Evolutionary conservation across 805 yeast genomes (phyloP).

Genomic region (Metschnikowia amazonensis): DNA sequence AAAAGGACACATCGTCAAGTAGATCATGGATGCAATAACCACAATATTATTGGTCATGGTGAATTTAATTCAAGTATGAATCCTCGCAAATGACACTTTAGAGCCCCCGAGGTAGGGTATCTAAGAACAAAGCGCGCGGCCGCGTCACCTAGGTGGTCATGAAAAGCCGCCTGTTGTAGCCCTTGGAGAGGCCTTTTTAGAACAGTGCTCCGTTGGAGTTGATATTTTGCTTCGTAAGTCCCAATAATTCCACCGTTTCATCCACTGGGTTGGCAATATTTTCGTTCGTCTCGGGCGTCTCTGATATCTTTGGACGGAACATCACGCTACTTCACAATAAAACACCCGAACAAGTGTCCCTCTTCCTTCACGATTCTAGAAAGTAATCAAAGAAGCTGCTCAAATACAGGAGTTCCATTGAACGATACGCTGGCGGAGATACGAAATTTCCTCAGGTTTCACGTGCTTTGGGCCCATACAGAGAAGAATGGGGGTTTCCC

Average conservation of each 20-base stretch:
- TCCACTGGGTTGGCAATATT: constrained; percentile 47
- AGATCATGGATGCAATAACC: constrained; percentile 64
- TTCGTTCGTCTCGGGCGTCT: constrained; percentile 42
- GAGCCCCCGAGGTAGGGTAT: constrained; percentile 91
- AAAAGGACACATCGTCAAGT: constrained; percentile 66
- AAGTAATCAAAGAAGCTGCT: constrained; percentile 13
- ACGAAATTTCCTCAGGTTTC: constrained; percentile 35
- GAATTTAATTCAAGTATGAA: constrained; percentile 53
- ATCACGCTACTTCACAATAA: constrained; percentile 64
- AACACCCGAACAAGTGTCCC: constrained; percentile 64
- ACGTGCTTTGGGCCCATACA: constrained; percentile 51
- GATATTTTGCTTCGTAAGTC: constrained; percentile 59
- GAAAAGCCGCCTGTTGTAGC: constrained; percentile 74
- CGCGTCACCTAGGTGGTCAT: constrained; percentile 74
- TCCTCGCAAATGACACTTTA: constrained; percentile 61
- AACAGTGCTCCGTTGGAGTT: constrained; percentile 50
- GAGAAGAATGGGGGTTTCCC: constrained; percentile 82
- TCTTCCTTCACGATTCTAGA: constrained; percentile 63
- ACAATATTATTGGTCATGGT: constrained; percentile 54
- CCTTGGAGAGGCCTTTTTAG: constrained; percentile 72
- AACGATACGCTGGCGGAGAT: constrained; percentile 43
- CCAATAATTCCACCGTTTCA: constrained; percentile 59
- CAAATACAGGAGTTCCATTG: constrained; percentile 7
- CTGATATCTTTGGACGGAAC: constrained; percentile 67
- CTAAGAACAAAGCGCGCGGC: constrained; percentile 73